These are phyloP conservation scores for Ceratocystis cubensis DNA, from an alignment of 2,329 filamentous ascomycete species.

Conservation along the genomic window DNA sequence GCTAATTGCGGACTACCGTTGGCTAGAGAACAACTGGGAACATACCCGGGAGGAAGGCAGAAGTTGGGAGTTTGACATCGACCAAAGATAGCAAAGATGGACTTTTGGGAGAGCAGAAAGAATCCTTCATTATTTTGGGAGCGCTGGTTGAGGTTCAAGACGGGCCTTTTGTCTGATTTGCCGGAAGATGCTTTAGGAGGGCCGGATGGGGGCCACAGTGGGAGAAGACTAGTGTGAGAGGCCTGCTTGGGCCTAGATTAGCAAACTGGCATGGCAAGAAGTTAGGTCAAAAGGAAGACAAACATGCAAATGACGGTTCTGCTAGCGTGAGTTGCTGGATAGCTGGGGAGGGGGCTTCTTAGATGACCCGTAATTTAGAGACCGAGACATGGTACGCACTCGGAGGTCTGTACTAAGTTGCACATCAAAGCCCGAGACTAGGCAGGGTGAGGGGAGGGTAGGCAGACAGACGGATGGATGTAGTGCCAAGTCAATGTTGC, in stretches of 20 bases:
- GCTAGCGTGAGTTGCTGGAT: no score
- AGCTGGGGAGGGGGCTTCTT: no score
- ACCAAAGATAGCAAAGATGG: constrained; percentile 1
- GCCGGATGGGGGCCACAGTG: neutral
- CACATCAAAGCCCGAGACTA: neutral
- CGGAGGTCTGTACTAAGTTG: neutral
- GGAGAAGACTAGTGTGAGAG: neutral
- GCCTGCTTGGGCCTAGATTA: neutral
- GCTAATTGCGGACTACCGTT: constrained; percentile 10
- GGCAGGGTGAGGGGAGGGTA: neutral
- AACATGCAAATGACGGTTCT: no score
- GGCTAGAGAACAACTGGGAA: constrained; percentile 3
- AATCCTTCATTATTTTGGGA: neutral
- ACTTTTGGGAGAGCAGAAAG: neutral
- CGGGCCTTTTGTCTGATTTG: constrained; percentile 9
- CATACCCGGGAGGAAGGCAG: neutral
- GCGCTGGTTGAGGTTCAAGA: neutral
- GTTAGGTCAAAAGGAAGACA: no score
- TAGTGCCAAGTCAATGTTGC: neutral
- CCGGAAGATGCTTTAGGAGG: neutral
- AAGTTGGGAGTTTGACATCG: neutral
- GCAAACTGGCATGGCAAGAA: no score
- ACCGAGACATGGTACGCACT: neutral
- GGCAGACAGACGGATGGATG: neutral
- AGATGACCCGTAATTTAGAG: neutral